Conservation (phyloP, 352 stramenopile species). For the Phytophthora palmivora region DNA sequence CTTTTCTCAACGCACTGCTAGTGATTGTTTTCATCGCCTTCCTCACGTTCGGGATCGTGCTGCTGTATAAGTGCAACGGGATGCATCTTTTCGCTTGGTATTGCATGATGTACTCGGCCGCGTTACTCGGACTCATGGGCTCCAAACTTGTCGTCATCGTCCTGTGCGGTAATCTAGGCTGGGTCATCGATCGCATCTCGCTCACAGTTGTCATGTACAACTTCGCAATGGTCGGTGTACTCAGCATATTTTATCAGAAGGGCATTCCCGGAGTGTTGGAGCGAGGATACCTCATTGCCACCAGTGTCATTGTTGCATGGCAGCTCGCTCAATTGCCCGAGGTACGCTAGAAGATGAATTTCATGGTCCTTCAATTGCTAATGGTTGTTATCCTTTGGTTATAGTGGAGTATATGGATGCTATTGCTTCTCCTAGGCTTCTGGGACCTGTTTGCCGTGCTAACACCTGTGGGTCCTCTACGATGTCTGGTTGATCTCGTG, state of each 20-base stretch:
- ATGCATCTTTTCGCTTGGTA: slow-evolving; percentile 80
- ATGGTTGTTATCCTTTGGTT: slow-evolving; percentile 4
- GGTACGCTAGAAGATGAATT: slow-evolving; percentile 59
- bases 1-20: slow-evolving; percentile 78
- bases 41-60: slow-evolving; percentile 83
- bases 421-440: slow-evolving; percentile 93
- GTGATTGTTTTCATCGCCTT: slow-evolving; percentile 83
- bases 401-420: slow-evolving; percentile 88
- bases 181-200: slow-evolving; percentile 60
- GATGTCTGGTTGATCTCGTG: slow-evolving; percentile 93
- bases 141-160: slow-evolving; percentile 78
- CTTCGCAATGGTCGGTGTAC: slow-evolving; percentile 83
- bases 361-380: background rate
- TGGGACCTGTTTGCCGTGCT: slow-evolving; percentile 98
- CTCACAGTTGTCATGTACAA: slow-evolving; percentile 88
- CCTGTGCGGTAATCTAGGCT: slow-evolving; percentile 52
- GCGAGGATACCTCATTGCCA: slow-evolving; percentile 92
- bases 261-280: slow-evolving; percentile 82
- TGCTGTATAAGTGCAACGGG: slow-evolving; percentile 88
- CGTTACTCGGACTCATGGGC: slow-evolving; percentile 73
- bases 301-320: slow-evolving; percentile 96
- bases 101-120: slow-evolving; percentile 77
- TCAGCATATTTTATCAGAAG: slow-evolving; percentile 90
- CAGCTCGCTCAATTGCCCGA: slow-evolving; percentile 96
- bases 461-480: slow-evolving; percentile 94